These are phyloP conservation scores for Tripterygium wilfordii DNA, from an alignment of 177 flowering plant species.

Conservation along the genomic window DNA sequence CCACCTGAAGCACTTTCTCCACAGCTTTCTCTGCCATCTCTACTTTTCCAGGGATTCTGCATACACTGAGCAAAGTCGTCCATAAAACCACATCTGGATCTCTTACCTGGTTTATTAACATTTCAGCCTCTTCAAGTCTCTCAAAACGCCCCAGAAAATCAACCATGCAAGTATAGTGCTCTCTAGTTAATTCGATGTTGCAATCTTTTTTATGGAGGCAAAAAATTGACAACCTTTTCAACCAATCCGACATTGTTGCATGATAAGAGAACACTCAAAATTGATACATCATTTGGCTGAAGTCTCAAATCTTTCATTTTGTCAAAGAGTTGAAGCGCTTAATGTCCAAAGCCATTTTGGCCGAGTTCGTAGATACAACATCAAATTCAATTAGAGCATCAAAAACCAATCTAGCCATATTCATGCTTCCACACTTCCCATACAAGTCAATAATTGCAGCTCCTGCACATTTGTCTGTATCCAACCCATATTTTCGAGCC, in stretches of 20 bases:
- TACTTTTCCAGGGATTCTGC: conserved; percentile 39
- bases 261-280: conserved; percentile 39
- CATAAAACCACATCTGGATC: conserved; percentile 45
- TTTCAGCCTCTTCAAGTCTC: conserved; percentile 44
- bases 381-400: conserved; percentile 26
- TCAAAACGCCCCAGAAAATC: conserved; percentile 52
- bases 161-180: conserved; percentile 54
- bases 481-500: conserved; percentile 27
- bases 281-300: conserved; percentile 31
- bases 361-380: conserved; percentile 35
- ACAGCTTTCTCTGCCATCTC: conserved; percentile 30
- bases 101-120: conserved; percentile 20
- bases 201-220: conserved; percentile 18
- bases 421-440: conserved; percentile 43
- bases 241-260: conserved; percentile 48
- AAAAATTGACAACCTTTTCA: conserved; percentile 40
- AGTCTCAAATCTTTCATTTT: conserved; percentile 27
- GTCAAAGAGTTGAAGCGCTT: conserved; percentile 33
- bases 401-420: conserved; percentile 32
- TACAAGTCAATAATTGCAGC: conserved; percentile 42
- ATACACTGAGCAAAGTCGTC: conserved; percentile 46
- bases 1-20: conserved; percentile 22
- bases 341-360: conserved; percentile 37
- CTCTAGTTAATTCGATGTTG: conserved; percentile 19
- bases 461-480: conserved; percentile 24